Percentiles rank a stretch among this genome's conserved stretches.
phyloP scores from a whole-genome alignment of 1,139 yeast species.

The Pichia sp. region DNA sequence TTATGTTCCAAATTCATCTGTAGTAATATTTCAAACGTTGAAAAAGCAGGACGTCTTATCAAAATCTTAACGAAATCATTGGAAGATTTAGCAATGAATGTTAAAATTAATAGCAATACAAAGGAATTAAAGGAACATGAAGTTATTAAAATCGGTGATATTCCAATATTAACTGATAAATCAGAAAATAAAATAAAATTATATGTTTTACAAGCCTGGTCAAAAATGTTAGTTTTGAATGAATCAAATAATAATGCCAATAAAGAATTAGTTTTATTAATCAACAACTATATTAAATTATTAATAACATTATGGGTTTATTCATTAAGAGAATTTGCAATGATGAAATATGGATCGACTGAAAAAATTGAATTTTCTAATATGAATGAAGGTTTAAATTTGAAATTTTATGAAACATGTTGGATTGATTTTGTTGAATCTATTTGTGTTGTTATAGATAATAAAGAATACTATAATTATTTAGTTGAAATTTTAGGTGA shows the following conservation, averaged over 20 bases:
- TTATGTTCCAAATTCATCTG: constrained; percentile 75
- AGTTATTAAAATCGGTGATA: constrained; percentile 34
- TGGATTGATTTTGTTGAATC: constrained; percentile 83
- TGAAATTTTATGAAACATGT: constrained; percentile 52
- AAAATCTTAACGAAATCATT: constrained; percentile 62
- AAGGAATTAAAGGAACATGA: constrained; percentile 20
- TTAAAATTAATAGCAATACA: constrained; percentile 16
- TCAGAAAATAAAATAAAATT: constrained; percentile 63
- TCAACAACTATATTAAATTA: constrained; percentile 52
- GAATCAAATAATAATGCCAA: constrained; percentile 23
- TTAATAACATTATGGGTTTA: constrained; percentile 77
- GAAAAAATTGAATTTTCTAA: constrained; percentile 34
- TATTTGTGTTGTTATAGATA: constrained; percentile 57
- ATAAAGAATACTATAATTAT: constrained; percentile 35
- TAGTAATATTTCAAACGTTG: constrained; percentile 42
- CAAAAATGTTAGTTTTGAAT: constrained; percentile 50
- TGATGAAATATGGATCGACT: constrained; percentile 49
- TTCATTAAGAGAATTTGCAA: constrained; percentile 67
- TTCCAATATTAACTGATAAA: constrained; percentile 34
- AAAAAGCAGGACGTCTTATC: constrained; percentile 53
- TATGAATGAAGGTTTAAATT: constrained; percentile 38
- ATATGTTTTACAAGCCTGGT: constrained; percentile 84
- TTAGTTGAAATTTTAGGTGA: constrained; percentile 43
- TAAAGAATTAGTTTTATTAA: constrained; percentile 35
- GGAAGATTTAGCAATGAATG: constrained; percentile 45